Evolutionary conservation across 1,139 yeast species (phyloP).

Genomic region (Sugiyamaella xylanicola): DNA sequence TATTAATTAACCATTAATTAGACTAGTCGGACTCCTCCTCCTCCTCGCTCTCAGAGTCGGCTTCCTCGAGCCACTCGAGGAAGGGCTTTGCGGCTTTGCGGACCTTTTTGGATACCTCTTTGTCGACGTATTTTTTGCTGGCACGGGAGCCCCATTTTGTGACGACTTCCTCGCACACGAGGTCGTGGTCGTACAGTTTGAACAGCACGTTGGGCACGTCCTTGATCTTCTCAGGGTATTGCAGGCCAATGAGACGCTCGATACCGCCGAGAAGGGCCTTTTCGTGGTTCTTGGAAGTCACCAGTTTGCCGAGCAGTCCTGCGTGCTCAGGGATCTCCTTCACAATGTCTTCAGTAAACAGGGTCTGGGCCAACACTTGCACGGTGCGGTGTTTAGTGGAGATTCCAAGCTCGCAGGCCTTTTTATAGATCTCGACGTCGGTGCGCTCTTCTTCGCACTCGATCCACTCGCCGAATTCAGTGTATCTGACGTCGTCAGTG

Average conservation of each 20-base stretch:
- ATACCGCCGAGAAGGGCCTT: conserved; percentile 92
- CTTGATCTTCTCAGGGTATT: conserved; percentile 73
- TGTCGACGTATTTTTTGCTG: conserved; percentile 90
- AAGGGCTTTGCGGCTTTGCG: conserved; percentile 97
- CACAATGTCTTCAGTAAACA: conserved; percentile 79
- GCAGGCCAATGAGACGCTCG: conserved; percentile 88
- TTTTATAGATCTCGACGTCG: conserved; percentile 90
- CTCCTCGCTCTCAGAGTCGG: conserved; percentile 74
- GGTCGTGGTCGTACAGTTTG: conserved; percentile 77
- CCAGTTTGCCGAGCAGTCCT: conserved; percentile 78
- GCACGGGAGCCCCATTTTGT: conserved; percentile 88
- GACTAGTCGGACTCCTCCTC: conserved; percentile 28
- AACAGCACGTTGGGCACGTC: conserved; percentile 79
- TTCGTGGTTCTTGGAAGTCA: conserved; percentile 65
- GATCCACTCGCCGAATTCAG: conserved; percentile 91
- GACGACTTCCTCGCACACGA: conserved; percentile 79
- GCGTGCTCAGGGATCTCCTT: conserved; percentile 74
- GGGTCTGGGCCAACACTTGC: conserved; percentile 87
- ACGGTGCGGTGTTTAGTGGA: conserved; percentile 73
- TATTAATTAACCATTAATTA: neutral
- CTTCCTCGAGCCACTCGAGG: conserved; percentile 90
- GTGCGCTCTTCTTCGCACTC: conserved; percentile 56
- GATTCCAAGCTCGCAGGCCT: conserved; percentile 78
- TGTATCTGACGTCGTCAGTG: conserved; percentile 49
- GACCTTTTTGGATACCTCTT: conserved; percentile 88